A percentile compares a stretch with the other conserved stretches of the same genome.
These are phyloP conservation scores for Hydnum rufescens DNA, from an alignment of 768 basidiomycete species.

Conservation along the genomic window DNA sequence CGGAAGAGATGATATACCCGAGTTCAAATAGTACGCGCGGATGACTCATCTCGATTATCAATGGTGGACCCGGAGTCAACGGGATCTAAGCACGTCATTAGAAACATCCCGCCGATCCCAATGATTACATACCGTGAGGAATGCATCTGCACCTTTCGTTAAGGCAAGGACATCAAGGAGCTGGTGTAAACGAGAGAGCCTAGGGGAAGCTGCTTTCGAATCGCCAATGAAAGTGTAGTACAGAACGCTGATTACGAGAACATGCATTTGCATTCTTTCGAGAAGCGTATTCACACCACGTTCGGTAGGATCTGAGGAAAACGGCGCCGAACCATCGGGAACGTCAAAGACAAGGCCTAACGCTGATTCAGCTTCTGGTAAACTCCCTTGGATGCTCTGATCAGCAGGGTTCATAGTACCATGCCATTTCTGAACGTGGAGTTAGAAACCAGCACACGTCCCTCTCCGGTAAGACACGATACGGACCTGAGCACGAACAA, in stretches of 20 bases:
- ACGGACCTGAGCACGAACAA: too few species aligned
- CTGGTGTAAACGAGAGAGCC: constrained; percentile 41
- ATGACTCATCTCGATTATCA: constrained; percentile 42
- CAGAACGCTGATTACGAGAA: constrained; percentile 39
- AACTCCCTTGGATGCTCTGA: too few species aligned
- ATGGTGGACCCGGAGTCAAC: constrained; percentile 22
- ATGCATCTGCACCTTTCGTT: not conserved
- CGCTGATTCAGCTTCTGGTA: too few species aligned
- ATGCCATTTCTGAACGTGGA: too few species aligned
- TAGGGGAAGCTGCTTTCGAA: constrained; percentile 26
- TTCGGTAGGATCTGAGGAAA: too few species aligned
- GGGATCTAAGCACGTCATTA: constrained; percentile 14
- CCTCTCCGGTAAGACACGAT: too few species aligned
- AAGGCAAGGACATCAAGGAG: too few species aligned
- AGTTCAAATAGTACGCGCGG: constrained; percentile 44
- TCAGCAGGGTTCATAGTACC: too few species aligned
- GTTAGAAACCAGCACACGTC: too few species aligned
- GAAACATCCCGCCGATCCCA: not conserved
- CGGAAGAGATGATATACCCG: constrained; percentile 44
- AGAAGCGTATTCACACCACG: too few species aligned
- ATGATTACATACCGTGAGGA: not conserved
- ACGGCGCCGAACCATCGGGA: too few species aligned
- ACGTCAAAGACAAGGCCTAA: too few species aligned
- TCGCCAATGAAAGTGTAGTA: constrained; percentile 42
- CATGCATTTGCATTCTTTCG: constrained; percentile 32